These are phyloP conservation scores for Oleoguttula mirabilis DNA, from an alignment of 495 filamentous ascomycete genomes.

Conservation along the genomic window DNA sequence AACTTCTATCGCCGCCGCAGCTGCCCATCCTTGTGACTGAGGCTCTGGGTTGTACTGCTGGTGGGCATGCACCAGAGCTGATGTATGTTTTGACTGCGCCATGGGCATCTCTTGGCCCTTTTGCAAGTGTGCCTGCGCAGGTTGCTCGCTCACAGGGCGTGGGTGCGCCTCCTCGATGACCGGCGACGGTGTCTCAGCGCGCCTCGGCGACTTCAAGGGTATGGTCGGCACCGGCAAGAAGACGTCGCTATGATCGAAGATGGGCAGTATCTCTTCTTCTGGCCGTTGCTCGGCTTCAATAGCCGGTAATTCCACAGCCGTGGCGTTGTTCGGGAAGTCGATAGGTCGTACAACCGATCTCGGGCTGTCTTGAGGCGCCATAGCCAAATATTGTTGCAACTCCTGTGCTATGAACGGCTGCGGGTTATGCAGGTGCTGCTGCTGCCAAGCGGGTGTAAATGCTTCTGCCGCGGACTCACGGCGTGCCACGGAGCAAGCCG, in stretches of 20 bases:
- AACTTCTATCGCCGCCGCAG: neutral
- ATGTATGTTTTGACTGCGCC: too few species aligned
- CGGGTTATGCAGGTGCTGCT: neutral
- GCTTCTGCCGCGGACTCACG: neutral
- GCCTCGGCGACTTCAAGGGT: neutral
- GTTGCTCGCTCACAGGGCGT: neutral
- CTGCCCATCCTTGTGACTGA: neutral
- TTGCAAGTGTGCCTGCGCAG: neutral
- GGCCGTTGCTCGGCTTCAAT: neutral
- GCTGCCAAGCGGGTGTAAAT: conserved; percentile 14
- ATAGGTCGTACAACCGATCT: neutral
- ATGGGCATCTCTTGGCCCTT: too few species aligned
- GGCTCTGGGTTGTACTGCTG: neutral
- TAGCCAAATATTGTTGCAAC: conserved; percentile 1
- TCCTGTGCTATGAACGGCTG: neutral
- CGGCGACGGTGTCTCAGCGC: conserved; percentile 1
- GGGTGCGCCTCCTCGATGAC: neutral
- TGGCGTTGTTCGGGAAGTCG: neutral
- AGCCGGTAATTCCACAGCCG: conserved; percentile 5
- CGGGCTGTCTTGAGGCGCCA: neutral
- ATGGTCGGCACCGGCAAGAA: conserved; percentile 10
- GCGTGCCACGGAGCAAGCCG: neutral
- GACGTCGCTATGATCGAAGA: conserved; percentile 19
- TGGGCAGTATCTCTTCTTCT: conserved; percentile 6
- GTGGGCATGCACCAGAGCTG: too few species aligned